These are phyloP conservation scores for Wickerhamiella kurtzmanii DNA, from an alignment of 805 yeast genomes.

Conservation along the genomic window DNA sequence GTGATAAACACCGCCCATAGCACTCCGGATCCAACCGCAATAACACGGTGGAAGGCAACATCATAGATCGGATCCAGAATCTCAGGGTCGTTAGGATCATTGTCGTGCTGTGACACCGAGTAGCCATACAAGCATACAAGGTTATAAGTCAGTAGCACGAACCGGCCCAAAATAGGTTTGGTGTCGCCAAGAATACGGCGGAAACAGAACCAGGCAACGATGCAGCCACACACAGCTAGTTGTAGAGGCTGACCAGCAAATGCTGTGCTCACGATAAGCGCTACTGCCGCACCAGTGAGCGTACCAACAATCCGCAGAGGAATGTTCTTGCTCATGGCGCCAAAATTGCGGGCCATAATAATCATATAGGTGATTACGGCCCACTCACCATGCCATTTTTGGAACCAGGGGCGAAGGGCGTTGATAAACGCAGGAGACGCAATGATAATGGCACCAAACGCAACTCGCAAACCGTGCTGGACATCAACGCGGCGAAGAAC, in stretches of 20 bases:
- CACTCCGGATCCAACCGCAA: conserved; percentile 60
- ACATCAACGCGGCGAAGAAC: conserved; percentile 50
- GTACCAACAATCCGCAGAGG: conserved; percentile 47
- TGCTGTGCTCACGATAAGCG: conserved; percentile 36
- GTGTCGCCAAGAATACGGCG: conserved; percentile 43
- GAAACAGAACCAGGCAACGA: conserved; percentile 31
- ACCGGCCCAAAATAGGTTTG: conserved; percentile 30
- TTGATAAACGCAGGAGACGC: conserved; percentile 57
- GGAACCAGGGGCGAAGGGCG: conserved; percentile 39
- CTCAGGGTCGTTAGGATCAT: conserved; percentile 41
- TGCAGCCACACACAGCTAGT: conserved; percentile 37
- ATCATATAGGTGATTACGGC: conserved; percentile 67
- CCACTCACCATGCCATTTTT: conserved; percentile 72
- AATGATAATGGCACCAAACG: conserved; percentile 56
- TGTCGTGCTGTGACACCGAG: conserved; percentile 46
- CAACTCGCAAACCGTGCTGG: conserved; percentile 68
- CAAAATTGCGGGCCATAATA: conserved; percentile 73
- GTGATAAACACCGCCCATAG: conserved; percentile 66
- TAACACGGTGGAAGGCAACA: conserved; percentile 65
- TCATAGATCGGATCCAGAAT: conserved; percentile 62
- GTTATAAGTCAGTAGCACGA: conserved; percentile 62
- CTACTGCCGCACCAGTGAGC: conserved; percentile 51
- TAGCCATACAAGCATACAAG: conserved; percentile 66
- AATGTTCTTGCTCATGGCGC: conserved; percentile 69
- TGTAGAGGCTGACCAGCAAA: conserved; percentile 35